Percentiles rank a stretch among this genome's conserved stretches.
phyloP scores from a whole-genome alignment of 75 land plant genomes.

The Chamaecyparis obtusa region DNA sequence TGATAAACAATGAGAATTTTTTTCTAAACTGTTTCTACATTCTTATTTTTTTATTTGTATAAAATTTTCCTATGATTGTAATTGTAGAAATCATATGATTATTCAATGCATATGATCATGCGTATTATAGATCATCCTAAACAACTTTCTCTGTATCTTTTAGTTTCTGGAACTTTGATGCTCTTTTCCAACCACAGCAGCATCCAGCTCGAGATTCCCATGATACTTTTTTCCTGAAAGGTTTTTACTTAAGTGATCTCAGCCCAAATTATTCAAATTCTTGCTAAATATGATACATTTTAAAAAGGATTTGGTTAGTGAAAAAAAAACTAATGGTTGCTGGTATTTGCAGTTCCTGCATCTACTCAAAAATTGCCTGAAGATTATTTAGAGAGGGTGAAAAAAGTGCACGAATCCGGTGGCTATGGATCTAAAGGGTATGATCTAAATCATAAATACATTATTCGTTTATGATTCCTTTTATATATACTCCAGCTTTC shows the following conservation, averaged over 20 bases:
- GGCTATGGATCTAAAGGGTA: conserved; percentile 98
- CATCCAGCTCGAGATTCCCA: conserved; percentile 99
- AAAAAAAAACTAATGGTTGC: not conserved
- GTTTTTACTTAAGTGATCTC: conserved; percentile 20
- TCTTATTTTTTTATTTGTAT: not conserved
- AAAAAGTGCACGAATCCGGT: conserved; percentile 81
- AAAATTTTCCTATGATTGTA: not conserved
- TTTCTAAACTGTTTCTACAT: not conserved
- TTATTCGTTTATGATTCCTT: not conserved
- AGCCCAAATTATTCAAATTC: not conserved
- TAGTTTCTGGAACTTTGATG: conserved; percentile 99
- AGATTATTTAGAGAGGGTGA: conserved; percentile 86
- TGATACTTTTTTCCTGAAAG: conserved; percentile 91
- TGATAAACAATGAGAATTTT: not conserved
- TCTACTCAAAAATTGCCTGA: conserved; percentile 78
- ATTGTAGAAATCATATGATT: not conserved
- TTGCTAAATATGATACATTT: conserved; percentile 6
- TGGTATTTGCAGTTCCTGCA: conserved; percentile 61
- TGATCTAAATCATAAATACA: conserved; percentile 8
- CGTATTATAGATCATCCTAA: not conserved
- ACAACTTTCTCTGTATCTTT: conserved; percentile 4
- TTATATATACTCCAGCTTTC: not conserved
- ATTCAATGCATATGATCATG: not conserved
- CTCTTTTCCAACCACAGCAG: conserved; percentile 96
- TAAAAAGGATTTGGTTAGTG: not conserved